Base-by-base conservation (phyloP, 768 basidiomycete genomes). In the Boletus huronensis region DNA sequence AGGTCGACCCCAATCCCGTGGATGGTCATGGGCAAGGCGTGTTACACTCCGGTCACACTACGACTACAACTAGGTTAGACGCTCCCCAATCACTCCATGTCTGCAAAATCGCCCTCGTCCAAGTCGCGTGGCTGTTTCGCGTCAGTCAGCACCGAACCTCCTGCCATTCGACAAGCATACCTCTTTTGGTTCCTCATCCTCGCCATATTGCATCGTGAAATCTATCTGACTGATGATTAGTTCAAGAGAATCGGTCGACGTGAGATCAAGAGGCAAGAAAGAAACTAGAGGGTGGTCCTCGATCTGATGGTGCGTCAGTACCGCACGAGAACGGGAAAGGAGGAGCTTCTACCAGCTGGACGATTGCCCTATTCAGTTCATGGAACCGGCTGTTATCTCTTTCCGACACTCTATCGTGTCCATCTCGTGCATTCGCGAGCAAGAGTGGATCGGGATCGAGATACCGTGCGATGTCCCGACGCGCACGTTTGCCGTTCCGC, bases 221-320 rank as follows among this genome's bases (percentile, higher is more conserved):
- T 99, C 97, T 50, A 99, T 90, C 69, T 99, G 94, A 68, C 93
- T 94, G 55, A 99, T 79, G 10, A 98, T 85, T 2, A 83, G 86
- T 65, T 92, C 90, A 49, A 99, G 78, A 1, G 93, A 95, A 63
- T 97, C 93, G 46, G 93, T 82, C 58, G 84, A 83, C 16, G 93
- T 85, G 32, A 98, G 82, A 73, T 99, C 93, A 38, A 99, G 80
- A 3, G 97, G 95, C 35, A 99, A 74, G 77, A 99, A 99, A 2
- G 93, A 94, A 21, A 99, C 97, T 38, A 99, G 82, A 28, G 96
- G 97, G 69, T 98, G 94, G 70, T 98, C 97, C 69, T 98, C 94
- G 70, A 99, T 98, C 96, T 98, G 64, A 32, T 2, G 7, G 8
- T 19, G 13, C 40, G 31, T 58, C 48, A 52, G 34, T 43, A 34